These are phyloP conservation scores for Lactifluus hygrophoroides DNA, from an alignment of 768 basidiomycete genomes.

Conservation along the genomic window DNA sequence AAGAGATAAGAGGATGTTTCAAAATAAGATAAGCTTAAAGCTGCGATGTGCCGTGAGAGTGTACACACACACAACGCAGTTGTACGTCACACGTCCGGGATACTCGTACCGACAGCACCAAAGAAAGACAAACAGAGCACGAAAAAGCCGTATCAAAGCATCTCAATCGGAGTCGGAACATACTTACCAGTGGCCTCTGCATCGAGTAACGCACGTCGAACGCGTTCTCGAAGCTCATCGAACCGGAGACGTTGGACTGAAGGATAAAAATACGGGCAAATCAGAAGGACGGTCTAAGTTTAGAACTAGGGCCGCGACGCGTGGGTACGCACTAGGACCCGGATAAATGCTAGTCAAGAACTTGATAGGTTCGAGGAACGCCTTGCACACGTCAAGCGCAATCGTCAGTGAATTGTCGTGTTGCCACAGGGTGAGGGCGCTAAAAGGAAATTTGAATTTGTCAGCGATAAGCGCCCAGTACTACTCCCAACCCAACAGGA, in stretches of 20 bases:
- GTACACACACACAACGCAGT: not conserved
- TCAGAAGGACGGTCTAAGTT: not conserved
- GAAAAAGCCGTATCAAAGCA: not conserved
- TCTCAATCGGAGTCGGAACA: not conserved
- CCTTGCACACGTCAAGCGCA: constrained; percentile 52
- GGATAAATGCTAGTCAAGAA: constrained; percentile 12
- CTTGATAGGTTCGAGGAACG: constrained; percentile 39
- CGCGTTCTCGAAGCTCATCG: constrained; percentile 3
- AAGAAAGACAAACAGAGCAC: not conserved
- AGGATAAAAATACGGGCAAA: not conserved
- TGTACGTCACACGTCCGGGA: not conserved
- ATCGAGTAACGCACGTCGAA: not conserved
- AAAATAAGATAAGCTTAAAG: not conserved
- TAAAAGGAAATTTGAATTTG: constrained; percentile 22
- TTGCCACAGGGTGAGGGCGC: constrained; percentile 48
- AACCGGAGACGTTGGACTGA: constrained; percentile 1
- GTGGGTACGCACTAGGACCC: constrained; percentile 7
- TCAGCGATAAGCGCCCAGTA: too few relatives aligned
- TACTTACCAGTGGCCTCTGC: constrained; percentile 3
- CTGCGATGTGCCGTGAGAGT: not conserved
- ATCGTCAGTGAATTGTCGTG: constrained; percentile 46
- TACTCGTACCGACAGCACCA: not conserved
- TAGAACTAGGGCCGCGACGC: not conserved
- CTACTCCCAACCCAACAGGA: too few relatives aligned
- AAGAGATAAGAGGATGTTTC: not conserved